Base-by-base conservation (phyloP, 139 green algal genomes). In the Astrephomene gubernaculifera region DNA sequence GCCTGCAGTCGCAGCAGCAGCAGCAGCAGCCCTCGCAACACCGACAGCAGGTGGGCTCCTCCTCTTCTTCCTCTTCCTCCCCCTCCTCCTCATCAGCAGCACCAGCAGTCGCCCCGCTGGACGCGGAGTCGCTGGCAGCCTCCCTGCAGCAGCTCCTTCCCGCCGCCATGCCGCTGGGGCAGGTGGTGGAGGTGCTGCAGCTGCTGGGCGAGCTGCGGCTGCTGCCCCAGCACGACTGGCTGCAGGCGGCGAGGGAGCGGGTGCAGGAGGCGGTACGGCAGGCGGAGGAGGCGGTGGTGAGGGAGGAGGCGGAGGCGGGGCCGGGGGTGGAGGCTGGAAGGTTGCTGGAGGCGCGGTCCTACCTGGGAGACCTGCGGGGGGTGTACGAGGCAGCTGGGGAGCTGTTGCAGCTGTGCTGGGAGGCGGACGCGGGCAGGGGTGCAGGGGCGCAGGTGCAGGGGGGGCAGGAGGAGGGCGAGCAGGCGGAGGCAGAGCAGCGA, bases 331-430 rank as follows among this genome's bases (percentile, higher is more conserved):
- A 2, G 29, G 25, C 25, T 8, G 75, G 57, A 9, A 29, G 67
- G 27, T 12, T 29, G 36, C 3, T 6, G 41, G 54, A 19, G 24
- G 74, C 36, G 53, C 53, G 36, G 57, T 21, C 24, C 38, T 19
- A 24, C 27, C 39, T 71, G 75, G 57, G 54, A 4, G 76, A 83
- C 43, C 76, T 83, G n/a, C 39, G 41, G 43, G 24, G 21, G 60
- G 6, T 83, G 76, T 38, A 25, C 60, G 60, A 57, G 17, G 60
- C n/a, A 29, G 64, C 41, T 17, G 39, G 31, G 19, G 76, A 83
- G 27, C 61, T 83, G 76, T 41, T 63, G 76, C 7, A 36, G 38
- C 31, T 72, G 76, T 83, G 76, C 41, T 72, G 60, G 76, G 76
- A 83, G 76, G 76, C 60, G 35, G 76, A 83, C 53, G 74, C 7